phyloP scores from a whole-genome alignment of 1,284 basidiomycete species.

The Hypsizygus ulmarius region DNA sequence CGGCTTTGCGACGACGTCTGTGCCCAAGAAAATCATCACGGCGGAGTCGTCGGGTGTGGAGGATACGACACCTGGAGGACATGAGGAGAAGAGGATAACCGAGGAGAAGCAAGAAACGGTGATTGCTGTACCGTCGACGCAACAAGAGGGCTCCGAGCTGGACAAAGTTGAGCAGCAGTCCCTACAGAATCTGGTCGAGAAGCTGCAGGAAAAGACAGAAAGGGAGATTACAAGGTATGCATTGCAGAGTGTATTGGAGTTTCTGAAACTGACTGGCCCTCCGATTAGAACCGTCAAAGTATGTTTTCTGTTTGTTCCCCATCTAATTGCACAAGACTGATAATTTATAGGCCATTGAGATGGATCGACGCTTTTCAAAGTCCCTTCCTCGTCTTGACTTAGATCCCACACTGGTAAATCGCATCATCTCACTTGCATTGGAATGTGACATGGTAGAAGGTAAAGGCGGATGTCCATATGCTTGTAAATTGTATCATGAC shows the following conservation, averaged over 20 bases:
- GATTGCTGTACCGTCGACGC: slow-evolving; percentile 8
- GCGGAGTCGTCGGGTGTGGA: slow-evolving; percentile 29
- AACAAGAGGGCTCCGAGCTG: slow-evolving; percentile 32
- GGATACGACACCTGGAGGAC: slow-evolving; percentile 17
- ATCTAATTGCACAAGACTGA: background rate
- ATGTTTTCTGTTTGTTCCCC: slow-evolving; percentile 4
- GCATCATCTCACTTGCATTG: slow-evolving; percentile 53
- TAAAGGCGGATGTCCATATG: slow-evolving; percentile 16
- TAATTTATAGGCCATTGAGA: slow-evolving; percentile 68
- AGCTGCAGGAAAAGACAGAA: slow-evolving; percentile 84
- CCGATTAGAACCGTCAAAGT: slow-evolving; percentile 44
- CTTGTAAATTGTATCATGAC: background rate
- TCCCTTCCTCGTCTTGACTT: slow-evolving; percentile 66
- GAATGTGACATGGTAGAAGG: slow-evolving; percentile 38
- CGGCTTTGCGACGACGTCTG: slow-evolving; percentile 87
- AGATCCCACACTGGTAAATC: slow-evolving; percentile 57
- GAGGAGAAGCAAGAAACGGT: slow-evolving; percentile 11
- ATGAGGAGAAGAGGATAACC: slow-evolving; percentile 6
- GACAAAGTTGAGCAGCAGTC: slow-evolving; percentile 51
- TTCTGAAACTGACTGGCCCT: slow-evolving; percentile 1
- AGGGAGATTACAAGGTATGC: slow-evolving; percentile 78
- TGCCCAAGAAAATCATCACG: slow-evolving; percentile 72
- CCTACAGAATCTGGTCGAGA: slow-evolving; percentile 73
- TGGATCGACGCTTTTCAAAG: slow-evolving; percentile 76
- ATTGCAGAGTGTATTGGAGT: slow-evolving; percentile 39